A percentile compares a stretch with the other conserved stretches of the same genome.
Evolutionary conservation across 768 basidiomycete species (phyloP).

Genomic region (Multifurca ochricompacta): DNA sequence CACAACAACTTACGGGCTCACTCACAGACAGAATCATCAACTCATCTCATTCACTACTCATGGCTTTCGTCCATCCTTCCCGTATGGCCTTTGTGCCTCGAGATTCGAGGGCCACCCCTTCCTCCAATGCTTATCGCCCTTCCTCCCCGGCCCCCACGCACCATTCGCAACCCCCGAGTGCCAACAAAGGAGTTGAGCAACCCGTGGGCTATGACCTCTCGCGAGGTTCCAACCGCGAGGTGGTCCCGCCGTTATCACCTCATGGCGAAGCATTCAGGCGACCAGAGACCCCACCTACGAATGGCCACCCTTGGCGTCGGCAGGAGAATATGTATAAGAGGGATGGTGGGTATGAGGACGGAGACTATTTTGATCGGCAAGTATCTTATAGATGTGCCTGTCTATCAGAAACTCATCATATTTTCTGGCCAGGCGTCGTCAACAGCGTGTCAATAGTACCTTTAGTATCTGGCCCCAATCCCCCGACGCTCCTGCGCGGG

Average conservation of each 20-base stretch:
- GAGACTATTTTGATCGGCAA: constrained; percentile 66
- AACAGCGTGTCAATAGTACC: constrained; percentile 50
- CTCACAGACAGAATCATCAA: too few relatives aligned
- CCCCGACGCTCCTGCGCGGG: constrained; percentile 57
- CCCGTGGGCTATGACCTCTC: constrained; percentile 26
- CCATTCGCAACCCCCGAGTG: not conserved
- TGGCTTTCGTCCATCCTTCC: constrained; percentile 73
- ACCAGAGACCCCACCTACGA: constrained; percentile 18
- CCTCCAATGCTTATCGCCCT: not conserved
- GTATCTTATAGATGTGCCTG: constrained; percentile 21
- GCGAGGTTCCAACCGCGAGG: constrained; percentile 22
- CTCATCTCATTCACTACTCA: constrained; percentile 23
- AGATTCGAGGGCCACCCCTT: constrained; percentile 19
- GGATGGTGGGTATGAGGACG: constrained; percentile 32
- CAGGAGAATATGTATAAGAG: constrained; percentile 42
- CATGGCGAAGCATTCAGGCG: constrained; percentile 3
- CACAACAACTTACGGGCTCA: not conserved
- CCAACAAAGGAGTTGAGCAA: not conserved
- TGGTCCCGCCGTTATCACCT: constrained; percentile 28
- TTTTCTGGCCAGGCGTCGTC: constrained; percentile 48
- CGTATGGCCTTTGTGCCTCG: constrained; percentile 59
- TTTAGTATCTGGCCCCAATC: constrained; percentile 78
- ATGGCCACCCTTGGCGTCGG: constrained; percentile 38
- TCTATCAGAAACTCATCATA: constrained; percentile 5
- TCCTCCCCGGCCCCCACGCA: not conserved